Conservation (phyloP, 2,329 filamentous ascomycete genomes). For the Lecanicillium sp. region DNA sequence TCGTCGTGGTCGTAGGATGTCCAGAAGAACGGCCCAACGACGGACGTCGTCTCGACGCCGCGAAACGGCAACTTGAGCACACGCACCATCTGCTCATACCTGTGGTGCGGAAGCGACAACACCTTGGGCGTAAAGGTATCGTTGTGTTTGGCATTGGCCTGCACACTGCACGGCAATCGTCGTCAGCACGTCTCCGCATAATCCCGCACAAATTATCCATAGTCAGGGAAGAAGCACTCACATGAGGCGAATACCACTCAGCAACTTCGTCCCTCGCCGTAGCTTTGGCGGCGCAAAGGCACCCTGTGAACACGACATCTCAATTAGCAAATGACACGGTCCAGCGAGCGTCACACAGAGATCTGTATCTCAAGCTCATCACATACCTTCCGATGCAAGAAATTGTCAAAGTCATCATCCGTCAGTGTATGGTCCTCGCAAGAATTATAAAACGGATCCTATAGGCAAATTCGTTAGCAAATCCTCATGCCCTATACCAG, state of each 20-base stretch:
- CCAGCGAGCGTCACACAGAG: neutral
- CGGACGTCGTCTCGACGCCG: slow-evolving; percentile 51
- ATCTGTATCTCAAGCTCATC: no score
- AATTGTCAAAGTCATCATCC: slow-evolving; percentile 53
- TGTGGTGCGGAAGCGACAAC: slow-evolving; percentile 44
- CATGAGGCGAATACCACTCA: slow-evolving; percentile 50
- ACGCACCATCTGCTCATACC: slow-evolving; percentile 52
- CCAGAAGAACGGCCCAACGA: slow-evolving; percentile 61
- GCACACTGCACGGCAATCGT: slow-evolving; percentile 36
- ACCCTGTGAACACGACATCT: slow-evolving; percentile 33
- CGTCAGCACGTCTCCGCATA: neutral
- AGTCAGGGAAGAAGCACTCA: slow-evolving; percentile 29
- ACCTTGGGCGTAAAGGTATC: slow-evolving; percentile 53
- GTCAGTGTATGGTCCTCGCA: slow-evolving; percentile 47
- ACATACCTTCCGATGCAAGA: slow-evolving; percentile 44
- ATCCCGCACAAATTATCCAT: neutral
- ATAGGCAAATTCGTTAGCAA: neutral
- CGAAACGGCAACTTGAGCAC: slow-evolving; percentile 48
- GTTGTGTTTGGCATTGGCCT: slow-evolving; percentile 48
- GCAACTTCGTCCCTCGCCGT: slow-evolving; percentile 36
- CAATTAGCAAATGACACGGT: neutral
- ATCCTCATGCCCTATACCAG: neutral
- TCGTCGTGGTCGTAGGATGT: slow-evolving; percentile 50
- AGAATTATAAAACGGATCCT: slow-evolving; percentile 44
- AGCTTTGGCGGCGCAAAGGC: slow-evolving; percentile 43